Conservation (phyloP, 306 rosid genomes). For the Trifolium pratense region DNA sequence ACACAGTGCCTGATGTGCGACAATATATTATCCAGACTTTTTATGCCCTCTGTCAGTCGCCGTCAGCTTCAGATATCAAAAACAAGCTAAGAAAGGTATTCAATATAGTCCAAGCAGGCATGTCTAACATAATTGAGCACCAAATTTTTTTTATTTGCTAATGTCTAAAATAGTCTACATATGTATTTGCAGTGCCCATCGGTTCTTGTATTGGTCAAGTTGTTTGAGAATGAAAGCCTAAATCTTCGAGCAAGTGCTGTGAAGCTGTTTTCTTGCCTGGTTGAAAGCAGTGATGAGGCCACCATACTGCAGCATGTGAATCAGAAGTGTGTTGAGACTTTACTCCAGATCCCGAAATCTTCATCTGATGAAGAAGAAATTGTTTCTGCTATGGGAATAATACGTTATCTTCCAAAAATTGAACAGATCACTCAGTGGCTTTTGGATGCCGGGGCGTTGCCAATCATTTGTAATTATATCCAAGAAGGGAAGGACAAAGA, state of each 20-base stretch:
- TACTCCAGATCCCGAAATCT: conserved; percentile 61
- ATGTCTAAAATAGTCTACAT: conserved; percentile 33
- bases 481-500: conserved; percentile 52
- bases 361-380: conserved; percentile 69
- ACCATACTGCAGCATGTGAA: conserved; percentile 54
- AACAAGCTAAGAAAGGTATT: conserved; percentile 67
- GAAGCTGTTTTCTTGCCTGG: conserved; percentile 69
- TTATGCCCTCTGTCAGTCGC: conserved; percentile 69
- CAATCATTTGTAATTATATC: conserved; percentile 47
- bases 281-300: conserved; percentile 57
- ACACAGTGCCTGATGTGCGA: conserved; percentile 55
- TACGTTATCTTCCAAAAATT: conserved; percentile 65
- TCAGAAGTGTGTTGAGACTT: conserved; percentile 63
- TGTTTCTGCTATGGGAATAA: conserved; percentile 71
- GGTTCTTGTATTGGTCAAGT: conserved; percentile 59
- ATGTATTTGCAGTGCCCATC: conserved; percentile 62
- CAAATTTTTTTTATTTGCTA: too few relatives aligned
- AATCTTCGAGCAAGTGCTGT: conserved; percentile 71
- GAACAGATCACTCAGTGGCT: conserved; percentile 63
- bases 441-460: conserved; percentile 63
- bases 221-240: conserved; percentile 58
- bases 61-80: conserved; percentile 60
- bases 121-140: conserved; percentile 15
- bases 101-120: conserved; percentile 5
- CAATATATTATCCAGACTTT: conserved; percentile 63